Conservation (phyloP, 148 eudicot genomes). For the Camellia granthamiana region DNA sequence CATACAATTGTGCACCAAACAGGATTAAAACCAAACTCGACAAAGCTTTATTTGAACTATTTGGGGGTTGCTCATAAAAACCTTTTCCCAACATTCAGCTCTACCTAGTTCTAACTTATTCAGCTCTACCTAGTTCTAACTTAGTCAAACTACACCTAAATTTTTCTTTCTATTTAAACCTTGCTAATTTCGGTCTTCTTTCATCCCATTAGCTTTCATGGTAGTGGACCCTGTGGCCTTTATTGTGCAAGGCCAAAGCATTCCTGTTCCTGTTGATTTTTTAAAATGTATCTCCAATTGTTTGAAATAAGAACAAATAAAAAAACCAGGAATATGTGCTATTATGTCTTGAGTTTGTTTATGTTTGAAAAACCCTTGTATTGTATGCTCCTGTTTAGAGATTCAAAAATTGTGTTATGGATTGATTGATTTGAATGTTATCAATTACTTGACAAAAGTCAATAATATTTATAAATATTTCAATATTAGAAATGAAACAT, state of each 20-base stretch:
- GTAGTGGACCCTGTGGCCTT: background rate
- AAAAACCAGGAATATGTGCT: background rate
- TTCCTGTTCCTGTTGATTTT: background rate
- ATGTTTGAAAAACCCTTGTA: too few relatives aligned
- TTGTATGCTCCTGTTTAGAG: background rate
- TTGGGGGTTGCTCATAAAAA: background rate
- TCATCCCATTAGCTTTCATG: background rate
- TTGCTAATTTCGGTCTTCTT: background rate
- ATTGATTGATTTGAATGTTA: background rate
- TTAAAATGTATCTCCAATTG: background rate
- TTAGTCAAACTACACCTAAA: background rate
- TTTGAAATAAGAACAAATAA: background rate
- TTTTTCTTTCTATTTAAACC: background rate
- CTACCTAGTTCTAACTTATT: background rate
- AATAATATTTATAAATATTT: background rate
- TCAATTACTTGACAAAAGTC: background rate
- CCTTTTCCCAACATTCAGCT: constrained; percentile 1
- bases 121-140: background rate
- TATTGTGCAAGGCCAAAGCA: background rate
- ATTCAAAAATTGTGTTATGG: background rate
- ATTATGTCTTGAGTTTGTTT: background rate
- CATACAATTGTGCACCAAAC: too few relatives aligned
- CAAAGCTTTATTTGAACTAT: constrained; percentile 1
- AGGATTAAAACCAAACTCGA: too few relatives aligned
- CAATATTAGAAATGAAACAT: background rate